phyloP scores from a whole-genome alignment of 371 early-diverging fungal species.

The Mortierella sp. region DNA sequence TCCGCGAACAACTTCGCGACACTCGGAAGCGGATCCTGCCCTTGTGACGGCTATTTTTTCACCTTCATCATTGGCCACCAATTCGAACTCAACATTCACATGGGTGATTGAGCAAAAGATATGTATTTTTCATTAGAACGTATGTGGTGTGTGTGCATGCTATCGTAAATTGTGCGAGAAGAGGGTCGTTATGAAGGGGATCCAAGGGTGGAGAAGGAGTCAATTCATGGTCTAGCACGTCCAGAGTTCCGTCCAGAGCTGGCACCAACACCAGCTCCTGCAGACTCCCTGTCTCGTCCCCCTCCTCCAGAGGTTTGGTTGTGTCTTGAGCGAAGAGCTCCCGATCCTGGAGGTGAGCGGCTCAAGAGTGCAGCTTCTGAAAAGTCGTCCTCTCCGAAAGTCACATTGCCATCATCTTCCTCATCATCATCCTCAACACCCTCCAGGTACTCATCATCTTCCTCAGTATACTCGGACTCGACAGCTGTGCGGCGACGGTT shows the following conservation, averaged over 20 bases:
- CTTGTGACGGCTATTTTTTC: constrained; percentile 4
- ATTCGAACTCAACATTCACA: background rate
- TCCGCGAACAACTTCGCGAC: constrained; percentile 9
- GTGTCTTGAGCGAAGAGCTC: constrained; percentile 29
- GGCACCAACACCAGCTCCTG: constrained; percentile 8
- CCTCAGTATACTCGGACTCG: constrained; percentile 54
- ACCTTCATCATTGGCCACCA: background rate
- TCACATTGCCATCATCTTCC: constrained; percentile 42
- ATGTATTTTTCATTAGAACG: background rate
- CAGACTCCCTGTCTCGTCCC: constrained; percentile 7
- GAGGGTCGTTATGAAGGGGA: background rate
- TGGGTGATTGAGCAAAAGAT: background rate
- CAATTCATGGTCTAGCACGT: constrained; percentile 17
- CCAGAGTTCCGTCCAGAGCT: constrained; percentile 35
- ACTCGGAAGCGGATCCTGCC: background rate
- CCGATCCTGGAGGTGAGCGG: constrained; percentile 18
- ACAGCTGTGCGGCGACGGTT: constrained; percentile 38
- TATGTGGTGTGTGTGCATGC: background rate
- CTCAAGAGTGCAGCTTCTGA: constrained; percentile 41
- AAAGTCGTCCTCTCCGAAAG: constrained; percentile 52
- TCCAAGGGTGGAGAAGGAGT: background rate
- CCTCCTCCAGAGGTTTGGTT: background rate
- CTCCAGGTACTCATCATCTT: constrained; percentile 42
- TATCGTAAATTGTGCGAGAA: background rate
- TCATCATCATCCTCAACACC: constrained; percentile 37